phyloP scores from a whole-genome alignment of 2,329 filamentous ascomycete genomes.

The Stagonosporopsis rhizophila region DNA sequence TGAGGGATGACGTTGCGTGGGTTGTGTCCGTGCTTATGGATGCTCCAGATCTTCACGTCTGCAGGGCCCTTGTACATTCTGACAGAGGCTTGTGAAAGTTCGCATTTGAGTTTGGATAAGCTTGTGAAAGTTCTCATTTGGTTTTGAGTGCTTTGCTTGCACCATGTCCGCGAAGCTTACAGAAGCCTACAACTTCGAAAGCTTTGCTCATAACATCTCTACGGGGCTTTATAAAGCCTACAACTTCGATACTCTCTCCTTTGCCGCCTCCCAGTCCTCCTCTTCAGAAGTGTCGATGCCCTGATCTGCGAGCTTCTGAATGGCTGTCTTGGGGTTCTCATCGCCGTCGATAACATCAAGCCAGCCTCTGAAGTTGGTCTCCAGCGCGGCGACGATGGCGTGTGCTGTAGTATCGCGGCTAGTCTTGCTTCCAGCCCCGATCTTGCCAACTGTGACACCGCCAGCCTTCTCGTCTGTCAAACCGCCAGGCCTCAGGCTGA shows the following conservation, averaged over 20 bases:
- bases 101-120: not conserved
- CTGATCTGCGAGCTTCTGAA: conserved; percentile 17
- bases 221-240: not conserved
- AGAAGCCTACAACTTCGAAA: too few species aligned
- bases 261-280: conserved; percentile 18
- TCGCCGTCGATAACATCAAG: conserved; percentile 62
- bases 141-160: too few species aligned
- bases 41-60: too few species aligned
- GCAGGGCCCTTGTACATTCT: conserved; percentile 1
- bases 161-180: too few species aligned
- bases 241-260: conserved; percentile 14
- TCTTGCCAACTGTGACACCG: conserved; percentile 58
- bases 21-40: conserved; percentile 21
- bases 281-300: conserved; percentile 13
- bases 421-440: conserved; percentile 51
- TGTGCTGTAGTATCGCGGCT: conserved; percentile 60
- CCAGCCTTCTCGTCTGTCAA: conserved; percentile 58
- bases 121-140: too few species aligned
- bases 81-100: not conserved
- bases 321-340: conserved; percentile 45
- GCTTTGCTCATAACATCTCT: not conserved
- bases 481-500: conserved; percentile 59
- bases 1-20: conserved; percentile 17
- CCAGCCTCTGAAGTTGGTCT: conserved; percentile 60
- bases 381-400: conserved; percentile 58